Conservation (phyloP, 169 alveolate genomes). For the Eimeria acervulina region DNA sequence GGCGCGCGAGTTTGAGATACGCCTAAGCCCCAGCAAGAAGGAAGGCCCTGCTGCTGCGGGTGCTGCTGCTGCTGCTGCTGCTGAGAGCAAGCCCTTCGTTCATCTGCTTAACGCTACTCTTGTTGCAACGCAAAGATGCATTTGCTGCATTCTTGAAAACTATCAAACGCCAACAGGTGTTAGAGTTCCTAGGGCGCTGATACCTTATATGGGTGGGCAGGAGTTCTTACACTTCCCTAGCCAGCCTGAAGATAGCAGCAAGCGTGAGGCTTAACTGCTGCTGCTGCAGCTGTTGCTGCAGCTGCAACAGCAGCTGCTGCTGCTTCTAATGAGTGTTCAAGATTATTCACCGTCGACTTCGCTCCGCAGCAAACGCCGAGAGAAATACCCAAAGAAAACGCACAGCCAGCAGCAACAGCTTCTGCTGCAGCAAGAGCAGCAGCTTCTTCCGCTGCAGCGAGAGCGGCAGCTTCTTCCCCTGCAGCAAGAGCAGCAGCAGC, state of each 20-base stretch:
- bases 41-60: background rate
- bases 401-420: background rate
- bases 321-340: background rate
- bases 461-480: too few species aligned
- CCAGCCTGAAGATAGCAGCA: slow-evolving; percentile 47
- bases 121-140: slow-evolving; percentile 98
- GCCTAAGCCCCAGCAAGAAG: slow-evolving; percentile 48
- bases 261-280: slow-evolving; percentile 29
- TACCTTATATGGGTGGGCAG: slow-evolving; percentile 84
- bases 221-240: slow-evolving; percentile 82
- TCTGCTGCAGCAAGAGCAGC: background rate
- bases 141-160: slow-evolving; percentile 87
- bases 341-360: too few species aligned
- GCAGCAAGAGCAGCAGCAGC: too few species aligned
- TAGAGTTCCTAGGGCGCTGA: slow-evolving; percentile 84
- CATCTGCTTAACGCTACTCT: slow-evolving; percentile 99
- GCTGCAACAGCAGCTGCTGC: background rate
- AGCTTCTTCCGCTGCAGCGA: background rate
- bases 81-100: slow-evolving; percentile 81
- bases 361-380: too few species aligned
- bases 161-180: slow-evolving; percentile 85
- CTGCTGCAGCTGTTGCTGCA: slow-evolving; percentile 25
- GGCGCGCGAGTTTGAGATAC: slow-evolving; percentile 87
- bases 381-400: too few species aligned
- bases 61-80: background rate